Base-by-base conservation (phyloP, 148 eudicot species). In the Rhododendron vialii region DNA sequence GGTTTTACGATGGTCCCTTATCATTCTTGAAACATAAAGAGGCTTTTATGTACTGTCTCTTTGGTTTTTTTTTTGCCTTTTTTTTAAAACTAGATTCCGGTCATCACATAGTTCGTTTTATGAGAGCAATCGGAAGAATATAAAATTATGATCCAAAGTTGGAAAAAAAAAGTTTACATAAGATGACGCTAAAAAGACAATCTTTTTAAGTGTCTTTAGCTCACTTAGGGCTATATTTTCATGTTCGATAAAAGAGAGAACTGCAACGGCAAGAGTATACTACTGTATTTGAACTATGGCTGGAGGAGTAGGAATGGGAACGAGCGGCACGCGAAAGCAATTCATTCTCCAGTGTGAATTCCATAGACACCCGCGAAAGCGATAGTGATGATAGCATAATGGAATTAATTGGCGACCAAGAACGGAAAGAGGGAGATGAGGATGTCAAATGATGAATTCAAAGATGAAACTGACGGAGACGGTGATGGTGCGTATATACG, bases 391-490 rank as follows among this genome's bases (percentile, higher is more conserved):
- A 82, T 86, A 24, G 45, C 57, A 55, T 26, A 11, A 30, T n/a
- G 22, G 82, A 82, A 48, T 73, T 77, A 11, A 86, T 57, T 11
- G 78, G 50, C 12, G n/a, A 53, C 14, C 88, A 22, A 11, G 89
- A 71, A 11, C 90, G 61, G 20, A 87, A 74, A 15, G 82, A 63
- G 11, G 89, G 24, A 1, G 89, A 69, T 4, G 91, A 76, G 13
- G 88, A 78, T 0, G 92, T 81, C 3, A n/a, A 55, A 55, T 55
- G 61, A 17, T 55, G 61, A 55, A 3, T 55, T 0, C 11, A 90
- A 55, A 1, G 93, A 84, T 6, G 93, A 71, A 1, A 89, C 74
- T n/a, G 92, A 85, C 1, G 93, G 89, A 6, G 93, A 86, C 30
- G 94, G 87, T 2, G 91, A 87, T 4, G 91, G 47, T 5, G 90